A percentile compares a stretch with the other conserved stretches of the same genome.
These are phyloP conservation scores for Lasiodiplodia gonubiensis DNA, from an alignment of 2,329 filamentous ascomycete species.

Conservation along the genomic window DNA sequence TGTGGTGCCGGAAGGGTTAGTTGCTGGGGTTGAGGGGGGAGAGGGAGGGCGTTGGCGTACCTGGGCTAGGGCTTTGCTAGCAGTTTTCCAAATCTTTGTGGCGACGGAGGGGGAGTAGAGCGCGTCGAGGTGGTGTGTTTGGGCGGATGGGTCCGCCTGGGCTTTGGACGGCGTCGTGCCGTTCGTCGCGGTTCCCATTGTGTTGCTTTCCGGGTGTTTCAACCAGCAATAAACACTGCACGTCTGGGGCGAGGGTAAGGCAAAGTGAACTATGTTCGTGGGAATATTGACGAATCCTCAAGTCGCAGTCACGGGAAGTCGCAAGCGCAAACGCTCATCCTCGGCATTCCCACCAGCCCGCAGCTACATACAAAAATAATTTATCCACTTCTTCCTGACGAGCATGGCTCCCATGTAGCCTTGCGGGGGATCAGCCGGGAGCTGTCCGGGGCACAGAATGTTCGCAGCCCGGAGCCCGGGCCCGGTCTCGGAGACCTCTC, in stretches of 20 bases:
- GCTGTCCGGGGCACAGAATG: background rate
- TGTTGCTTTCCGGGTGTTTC: too few relatives aligned
- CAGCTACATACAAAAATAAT: too few relatives aligned
- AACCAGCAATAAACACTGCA: rapidly evolving
- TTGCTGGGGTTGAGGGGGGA: rapidly evolving
- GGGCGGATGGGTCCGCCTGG: background rate
- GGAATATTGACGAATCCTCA: too few relatives aligned
- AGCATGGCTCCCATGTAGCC: background rate
- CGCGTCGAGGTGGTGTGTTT: background rate
- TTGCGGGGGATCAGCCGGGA: background rate
- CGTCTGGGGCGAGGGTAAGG: too few relatives aligned
- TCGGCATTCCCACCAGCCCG: too few relatives aligned
- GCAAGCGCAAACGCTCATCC: too few relatives aligned
- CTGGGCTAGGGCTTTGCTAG: slow-evolving; percentile 28
- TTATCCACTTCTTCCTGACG: too few relatives aligned
- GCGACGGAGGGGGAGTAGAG: slow-evolving; percentile 33
- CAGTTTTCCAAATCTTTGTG: slow-evolving; percentile 36
- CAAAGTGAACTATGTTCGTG: too few relatives aligned
- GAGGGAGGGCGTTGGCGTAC: background rate
- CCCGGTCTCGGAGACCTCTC: slow-evolving; percentile 3
- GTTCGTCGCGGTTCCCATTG: background rate
- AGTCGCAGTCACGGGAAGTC: too few relatives aligned
- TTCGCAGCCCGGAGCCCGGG: background rate
- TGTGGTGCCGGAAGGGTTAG: background rate
- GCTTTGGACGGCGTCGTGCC: background rate